phyloP scores from a whole-genome alignment of 1,139 yeast genomes.

The Nakaseomyces sp. region DNA sequence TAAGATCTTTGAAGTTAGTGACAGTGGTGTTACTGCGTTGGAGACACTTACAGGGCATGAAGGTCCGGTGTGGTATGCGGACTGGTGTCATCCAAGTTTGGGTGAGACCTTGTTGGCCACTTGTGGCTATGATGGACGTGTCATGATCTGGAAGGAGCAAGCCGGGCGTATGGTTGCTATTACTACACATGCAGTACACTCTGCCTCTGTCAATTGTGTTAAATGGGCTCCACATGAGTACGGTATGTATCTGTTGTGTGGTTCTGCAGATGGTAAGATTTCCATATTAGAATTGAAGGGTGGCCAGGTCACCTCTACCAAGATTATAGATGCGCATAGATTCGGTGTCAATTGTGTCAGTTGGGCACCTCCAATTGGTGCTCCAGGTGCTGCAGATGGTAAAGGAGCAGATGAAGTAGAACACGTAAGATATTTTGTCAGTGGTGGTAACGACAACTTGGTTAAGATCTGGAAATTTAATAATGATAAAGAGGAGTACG shows the following conservation, averaged over 20 bases:
- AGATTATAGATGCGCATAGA: constrained; percentile 60
- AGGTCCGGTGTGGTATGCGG: constrained; percentile 98
- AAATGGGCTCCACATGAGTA: constrained; percentile 98
- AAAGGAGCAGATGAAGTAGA: constrained; percentile 32
- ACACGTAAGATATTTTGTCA: constrained; percentile 59
- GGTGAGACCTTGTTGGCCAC: constrained; percentile 87
- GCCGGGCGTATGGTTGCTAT: constrained; percentile 81
- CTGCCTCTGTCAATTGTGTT: constrained; percentile 89
- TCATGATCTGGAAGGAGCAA: constrained; percentile 91
- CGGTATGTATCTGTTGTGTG: constrained; percentile 83
- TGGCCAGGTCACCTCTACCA: constrained; percentile 65
- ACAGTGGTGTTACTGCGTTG: constrained; percentile 51
- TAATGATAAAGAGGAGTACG: constrained; percentile 47
- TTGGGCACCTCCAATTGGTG: constrained; percentile 69
- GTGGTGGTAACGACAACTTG: constrained; percentile 92
- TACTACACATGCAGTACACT: constrained; percentile 81
- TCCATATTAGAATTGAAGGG: constrained; percentile 88
- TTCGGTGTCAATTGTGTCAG: constrained; percentile 91
- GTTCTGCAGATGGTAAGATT: constrained; percentile 91
- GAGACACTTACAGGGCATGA: constrained; percentile 86
- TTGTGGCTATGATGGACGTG: constrained; percentile 92
- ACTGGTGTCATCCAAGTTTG: constrained; percentile 98
- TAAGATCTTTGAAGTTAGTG: constrained; percentile 84
- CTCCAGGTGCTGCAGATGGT: constrained; percentile 10
- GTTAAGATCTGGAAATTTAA: constrained; percentile 85